Percentiles rank a stretch among this genome's conserved stretches.
Conservation (phyloP, 2,329 filamentous ascomycete species). For the Rhynchosporium secalis region DNA sequence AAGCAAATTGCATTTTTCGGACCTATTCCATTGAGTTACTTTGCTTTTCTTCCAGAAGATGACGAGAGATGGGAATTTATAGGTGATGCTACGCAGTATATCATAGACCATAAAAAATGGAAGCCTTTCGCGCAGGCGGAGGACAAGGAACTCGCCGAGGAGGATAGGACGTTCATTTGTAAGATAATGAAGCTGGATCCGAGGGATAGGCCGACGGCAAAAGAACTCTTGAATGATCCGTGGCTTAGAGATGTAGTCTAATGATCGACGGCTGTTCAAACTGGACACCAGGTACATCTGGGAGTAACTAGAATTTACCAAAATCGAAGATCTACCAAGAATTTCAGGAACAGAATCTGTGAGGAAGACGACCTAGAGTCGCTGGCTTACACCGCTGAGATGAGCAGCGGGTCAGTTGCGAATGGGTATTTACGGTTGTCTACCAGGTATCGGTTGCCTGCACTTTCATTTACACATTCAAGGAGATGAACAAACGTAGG, state of each 20-base stretch:
- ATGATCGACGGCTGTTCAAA: slow-evolving; percentile 10
- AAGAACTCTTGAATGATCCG: slow-evolving; percentile 30
- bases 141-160: slow-evolving; percentile 25
- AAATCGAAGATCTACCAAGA: too few species aligned
- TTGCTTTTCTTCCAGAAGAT: slow-evolving; percentile 23
- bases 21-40: slow-evolving; percentile 26
- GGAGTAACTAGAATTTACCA: too few species aligned
- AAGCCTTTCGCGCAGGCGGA: slow-evolving; percentile 24
- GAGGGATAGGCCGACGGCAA: slow-evolving; percentile 34
- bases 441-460: too few species aligned
- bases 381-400: too few species aligned
- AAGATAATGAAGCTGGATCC: slow-evolving; percentile 26
- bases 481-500: too few species aligned
- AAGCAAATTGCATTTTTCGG: slow-evolving; percentile 28
- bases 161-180: slow-evolving; percentile 24
- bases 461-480: too few species aligned
- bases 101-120: slow-evolving; percentile 23
- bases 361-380: too few species aligned
- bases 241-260: slow-evolving; percentile 13
- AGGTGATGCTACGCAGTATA: slow-evolving; percentile 23
- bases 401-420: too few species aligned
- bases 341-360: too few species aligned
- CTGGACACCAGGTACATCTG: too few species aligned
- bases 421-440: too few species aligned
- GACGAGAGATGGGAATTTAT: slow-evolving; percentile 26